Base-by-base conservation (phyloP, 805 yeast species). In the Scheffersomyces coipomensis region DNA sequence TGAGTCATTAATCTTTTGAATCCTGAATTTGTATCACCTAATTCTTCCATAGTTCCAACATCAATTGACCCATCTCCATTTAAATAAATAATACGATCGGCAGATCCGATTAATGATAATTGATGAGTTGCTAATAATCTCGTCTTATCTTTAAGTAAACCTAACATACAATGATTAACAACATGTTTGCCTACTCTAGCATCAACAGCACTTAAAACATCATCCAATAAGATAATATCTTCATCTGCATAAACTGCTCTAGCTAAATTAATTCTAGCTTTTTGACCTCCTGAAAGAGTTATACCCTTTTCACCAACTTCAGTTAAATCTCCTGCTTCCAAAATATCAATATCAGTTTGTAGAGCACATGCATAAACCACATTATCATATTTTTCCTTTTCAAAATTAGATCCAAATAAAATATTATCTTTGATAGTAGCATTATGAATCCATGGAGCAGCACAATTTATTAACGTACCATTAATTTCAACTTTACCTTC, bases 241-340 rank as follows among this genome's bases (percentile, higher is more conserved):
- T 75, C 74, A 19, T 79, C 71, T 11, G 82, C 78, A 53, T 87
- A 87, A 2, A 85, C 88, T 2, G 91, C 84, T 55, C 95, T 73
- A 3, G 95, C 95, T 43, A 87, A 64, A 53, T 79, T 78, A 38
- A 87, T 75, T 58, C 95, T 75, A 0, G 95, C 91, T 66, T 87
- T 87, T 58, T 87, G 95, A 37, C 95, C 95, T 40, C 95, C 95
- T n/a, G 91, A 83, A 30, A 87, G 63, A 0, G 93, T 85, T 34
- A 87, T 81, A 52, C 95, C 95, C 56, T 87, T 74, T 57, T 87
- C 95, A 45, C 95, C 95, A 49, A 87, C 85, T 57, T 85, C 86
- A 0, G 95, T 85, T 38, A 60, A 52, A 51, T 88, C 95, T 22
- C 91, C 91, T 27, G 81, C 88, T 8, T 85, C 84, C 24, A 88